Conservation (phyloP, 2,329 filamentous ascomycete species). For the Cytospora chrysosperma region DNA sequence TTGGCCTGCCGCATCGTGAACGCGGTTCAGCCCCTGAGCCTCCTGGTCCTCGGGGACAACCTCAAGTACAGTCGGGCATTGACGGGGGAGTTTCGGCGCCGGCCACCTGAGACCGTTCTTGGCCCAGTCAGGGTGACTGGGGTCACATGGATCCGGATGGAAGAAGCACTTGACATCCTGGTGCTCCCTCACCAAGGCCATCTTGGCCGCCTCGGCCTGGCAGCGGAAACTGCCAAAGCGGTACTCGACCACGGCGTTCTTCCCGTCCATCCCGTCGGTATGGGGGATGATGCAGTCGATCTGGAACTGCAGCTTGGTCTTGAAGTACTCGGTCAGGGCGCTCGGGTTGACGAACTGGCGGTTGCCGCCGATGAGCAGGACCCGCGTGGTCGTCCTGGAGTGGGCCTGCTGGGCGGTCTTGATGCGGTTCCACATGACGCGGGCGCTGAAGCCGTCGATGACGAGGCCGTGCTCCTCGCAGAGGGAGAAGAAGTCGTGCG, state of each 20-base stretch:
- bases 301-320: slow-evolving; percentile 45
- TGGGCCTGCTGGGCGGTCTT: slow-evolving; percentile 36
- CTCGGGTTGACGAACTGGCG: slow-evolving; percentile 42
- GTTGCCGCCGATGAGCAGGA: slow-evolving; percentile 50
- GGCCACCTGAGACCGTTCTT: neutral
- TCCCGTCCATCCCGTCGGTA: slow-evolving; percentile 26
- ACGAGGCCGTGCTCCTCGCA: slow-evolving; percentile 33
- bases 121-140: slow-evolving; percentile 2
- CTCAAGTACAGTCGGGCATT: neutral
- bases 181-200: slow-evolving; percentile 32
- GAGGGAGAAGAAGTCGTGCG: slow-evolving; percentile 35
- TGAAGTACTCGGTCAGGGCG: slow-evolving; percentile 43
- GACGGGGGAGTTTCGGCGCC: neutral
- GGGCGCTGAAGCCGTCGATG: slow-evolving; percentile 38
- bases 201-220: slow-evolving; percentile 50
- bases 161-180: slow-evolving; percentile 26
- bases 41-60: neutral
- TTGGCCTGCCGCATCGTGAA: neutral
- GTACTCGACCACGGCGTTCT: slow-evolving; percentile 43
- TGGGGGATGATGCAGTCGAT: slow-evolving; percentile 41
- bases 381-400: slow-evolving; percentile 39
- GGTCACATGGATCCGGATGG: slow-evolving; percentile 25
- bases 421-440: slow-evolving; percentile 50
- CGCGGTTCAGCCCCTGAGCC: neutral
- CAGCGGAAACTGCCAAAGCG: slow-evolving; percentile 55